Base-by-base conservation (phyloP, 1,284 basidiomycete genomes). In the Fomitiporia mediterranea region DNA sequence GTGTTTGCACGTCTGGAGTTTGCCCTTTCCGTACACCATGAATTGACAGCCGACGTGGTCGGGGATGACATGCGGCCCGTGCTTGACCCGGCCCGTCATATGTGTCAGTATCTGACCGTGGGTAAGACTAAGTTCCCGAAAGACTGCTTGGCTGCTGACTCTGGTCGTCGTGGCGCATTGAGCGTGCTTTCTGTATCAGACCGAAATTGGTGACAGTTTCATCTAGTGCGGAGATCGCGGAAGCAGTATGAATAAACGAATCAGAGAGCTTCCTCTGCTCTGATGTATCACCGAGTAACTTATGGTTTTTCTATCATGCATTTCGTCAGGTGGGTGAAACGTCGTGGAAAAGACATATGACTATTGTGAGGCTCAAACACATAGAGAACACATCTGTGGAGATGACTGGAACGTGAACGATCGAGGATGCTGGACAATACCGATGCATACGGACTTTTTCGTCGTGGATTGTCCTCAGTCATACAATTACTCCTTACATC, bases 81-180 rank as follows among this genome's bases (percentile, higher is more conserved):
- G 27, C 21, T 11, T 8, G n/a, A 25, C 17, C 21, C 44, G 44
- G 44, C 27, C 30, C 44, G 13, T 44, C 21, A 23, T 44, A 25
- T 17, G 44, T 46, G 27, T 28, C 13, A 9, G 43, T 30, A 15
- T 40, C 39, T 40, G 39, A 17, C 15, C 17, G 5, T 34, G 32
- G 6, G 32, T 34, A 13, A 6, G 32, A 6, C 7, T 34, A 13
- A 6, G 32, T 34, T 6, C 32, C 13, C 32, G 32, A 34, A 13
- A n/a, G 32, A 34, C 7, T 34, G 13, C 32, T 34, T 34, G 32
- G 32, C 32, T 13, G 39, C 13, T 15, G n/a, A 2, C n/a, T 21
- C 15, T 19, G 13, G 44, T n/a, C 44, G 44, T 46, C 8, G 44
- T 46, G 44, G 44, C 44, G 44, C 30, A n/a, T 46, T 46, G 44